phyloP scores from a whole-genome alignment of 2,329 filamentous ascomycete species.

The Ceratocystis destructans region DNA sequence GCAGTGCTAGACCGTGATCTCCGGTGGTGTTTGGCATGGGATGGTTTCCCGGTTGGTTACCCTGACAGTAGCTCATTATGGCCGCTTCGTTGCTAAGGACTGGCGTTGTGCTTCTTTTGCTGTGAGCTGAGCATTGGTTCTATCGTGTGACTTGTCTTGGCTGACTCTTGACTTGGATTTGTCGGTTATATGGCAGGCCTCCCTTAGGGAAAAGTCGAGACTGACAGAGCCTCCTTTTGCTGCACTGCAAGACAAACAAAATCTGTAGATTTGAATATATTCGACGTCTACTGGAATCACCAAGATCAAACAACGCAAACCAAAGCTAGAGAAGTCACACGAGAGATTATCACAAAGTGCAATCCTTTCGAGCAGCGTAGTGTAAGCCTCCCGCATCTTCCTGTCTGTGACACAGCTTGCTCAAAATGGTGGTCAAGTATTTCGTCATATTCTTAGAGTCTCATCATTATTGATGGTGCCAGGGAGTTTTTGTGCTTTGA shows the following conservation, averaged over 20 bases:
- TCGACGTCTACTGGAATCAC: too few species aligned
- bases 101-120: not conserved
- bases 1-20: not conserved
- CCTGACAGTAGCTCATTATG: not conserved
- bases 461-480: not conserved
- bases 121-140: not conserved
- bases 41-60: conserved; percentile 3
- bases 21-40: not conserved
- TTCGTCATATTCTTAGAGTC: not conserved
- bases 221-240: not conserved
- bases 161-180: not conserved
- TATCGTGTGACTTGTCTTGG: not conserved
- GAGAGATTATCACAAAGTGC: too few species aligned
- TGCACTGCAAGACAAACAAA: too few species aligned
- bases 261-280: too few species aligned
- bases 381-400: too few species aligned
- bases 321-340: too few species aligned
- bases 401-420: not conserved
- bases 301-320: too few species aligned
- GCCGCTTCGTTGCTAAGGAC: not conserved
- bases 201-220: not conserved
- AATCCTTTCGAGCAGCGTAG: too few species aligned
- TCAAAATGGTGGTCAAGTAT: not conserved
- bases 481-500: not conserved
- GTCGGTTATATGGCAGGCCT: not conserved